Evolutionary conservation across 139 green algal genomes (phyloP).

Genomic region (Zygnema circumcarinatum): DNA sequence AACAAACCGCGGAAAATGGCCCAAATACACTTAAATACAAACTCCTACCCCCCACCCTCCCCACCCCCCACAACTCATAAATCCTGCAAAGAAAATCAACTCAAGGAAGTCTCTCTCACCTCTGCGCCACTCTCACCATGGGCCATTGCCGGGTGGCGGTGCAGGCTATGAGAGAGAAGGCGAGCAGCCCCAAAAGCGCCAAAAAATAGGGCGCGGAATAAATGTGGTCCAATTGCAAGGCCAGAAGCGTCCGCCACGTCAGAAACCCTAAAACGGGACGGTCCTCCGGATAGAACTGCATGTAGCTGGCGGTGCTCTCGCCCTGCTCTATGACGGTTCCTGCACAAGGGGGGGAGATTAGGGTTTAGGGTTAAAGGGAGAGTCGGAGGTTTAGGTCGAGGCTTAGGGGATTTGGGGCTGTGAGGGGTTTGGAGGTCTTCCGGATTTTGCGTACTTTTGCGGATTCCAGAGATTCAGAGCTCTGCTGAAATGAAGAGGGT

Average conservation of each 20-base stretch:
- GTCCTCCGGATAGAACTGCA: slow-evolving; percentile 37
- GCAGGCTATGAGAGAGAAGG: slow-evolving; percentile 87
- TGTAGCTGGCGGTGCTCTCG: slow-evolving; percentile 26
- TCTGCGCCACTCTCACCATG: slow-evolving; percentile 72
- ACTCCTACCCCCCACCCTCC: background rate
- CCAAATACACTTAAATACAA: too few relatives aligned
- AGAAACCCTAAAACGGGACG: slow-evolving; percentile 7
- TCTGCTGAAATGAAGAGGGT: background rate
- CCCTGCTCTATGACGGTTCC: slow-evolving; percentile 51
- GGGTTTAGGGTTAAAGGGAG: background rate
- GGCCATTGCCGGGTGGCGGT: slow-evolving; percentile 89
- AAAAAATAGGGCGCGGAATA: slow-evolving; percentile 86
- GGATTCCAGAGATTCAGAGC: background rate
- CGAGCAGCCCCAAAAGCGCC: slow-evolving; percentile 79
- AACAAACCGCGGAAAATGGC: too few relatives aligned
- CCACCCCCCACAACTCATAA: background rate
- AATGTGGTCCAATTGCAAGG: slow-evolving; percentile 64
- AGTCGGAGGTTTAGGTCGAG: background rate
- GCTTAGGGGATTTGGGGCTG: background rate
- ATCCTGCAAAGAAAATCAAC: background rate
- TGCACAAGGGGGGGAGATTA: slow-evolving; percentile 9
- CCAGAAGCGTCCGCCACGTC: background rate
- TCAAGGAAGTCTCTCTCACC: slow-evolving; percentile 33
- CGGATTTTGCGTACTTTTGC: background rate
- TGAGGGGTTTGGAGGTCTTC: background rate